Evolutionary conservation across 192 early-diverging fungal species (phyloP).

Genomic region (Diversispora epigaea): DNA sequence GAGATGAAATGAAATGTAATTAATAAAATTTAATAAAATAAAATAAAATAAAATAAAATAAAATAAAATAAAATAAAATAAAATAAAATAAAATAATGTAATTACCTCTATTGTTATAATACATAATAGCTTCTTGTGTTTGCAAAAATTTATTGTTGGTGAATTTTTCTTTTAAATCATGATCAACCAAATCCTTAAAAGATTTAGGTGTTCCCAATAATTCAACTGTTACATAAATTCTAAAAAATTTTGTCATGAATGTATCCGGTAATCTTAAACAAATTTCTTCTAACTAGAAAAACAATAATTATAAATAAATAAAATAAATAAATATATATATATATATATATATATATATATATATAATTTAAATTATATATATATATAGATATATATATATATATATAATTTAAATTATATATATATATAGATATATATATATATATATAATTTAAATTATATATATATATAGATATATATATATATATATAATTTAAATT

Average conservation of each 20-base stretch:
- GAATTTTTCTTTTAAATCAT: constrained; percentile 51
- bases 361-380: too few relatives aligned
- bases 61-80: neutral
- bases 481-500: neutral
- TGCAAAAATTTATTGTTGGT: constrained; percentile 64
- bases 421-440: too few relatives aligned
- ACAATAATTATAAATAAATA: too few relatives aligned
- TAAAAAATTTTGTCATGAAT: constrained; percentile 52
- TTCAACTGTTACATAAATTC: constrained; percentile 60
- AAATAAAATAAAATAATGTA: neutral
- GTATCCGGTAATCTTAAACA: constrained; percentile 34
- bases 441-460: too few relatives aligned
- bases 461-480: too few relatives aligned
- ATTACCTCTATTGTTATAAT: constrained; percentile 55
- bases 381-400: too few relatives aligned
- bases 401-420: neutral
- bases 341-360: too few relatives aligned
- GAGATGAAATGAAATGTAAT: neutral
- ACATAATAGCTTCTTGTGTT: constrained; percentile 58
- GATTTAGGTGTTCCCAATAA: constrained; percentile 41
- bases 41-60: neutral
- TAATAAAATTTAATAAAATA: neutral
- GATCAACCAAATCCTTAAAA: constrained; percentile 35
- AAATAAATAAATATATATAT: too few relatives aligned
- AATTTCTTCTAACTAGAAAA: neutral